A percentile compares a stretch with the other conserved stretches of the same genome.
phyloP scores from a whole-genome alignment of 78 protist genomes.

The Dictyostelium capitatum region DNA sequence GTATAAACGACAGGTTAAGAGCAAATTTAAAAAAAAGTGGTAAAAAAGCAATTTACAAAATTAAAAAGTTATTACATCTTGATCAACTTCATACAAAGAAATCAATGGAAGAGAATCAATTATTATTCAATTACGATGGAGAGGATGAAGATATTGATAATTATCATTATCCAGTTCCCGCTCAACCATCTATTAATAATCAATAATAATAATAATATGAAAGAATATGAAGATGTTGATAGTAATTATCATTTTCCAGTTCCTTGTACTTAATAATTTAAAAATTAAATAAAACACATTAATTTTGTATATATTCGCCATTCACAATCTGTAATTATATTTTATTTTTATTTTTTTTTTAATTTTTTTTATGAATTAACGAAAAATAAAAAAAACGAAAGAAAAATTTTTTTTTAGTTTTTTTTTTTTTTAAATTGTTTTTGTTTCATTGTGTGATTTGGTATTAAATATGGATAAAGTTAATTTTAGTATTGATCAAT shows the following conservation, averaged over 20 bases:
- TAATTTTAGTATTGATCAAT: constrained; percentile 25
- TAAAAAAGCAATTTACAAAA: not conserved
- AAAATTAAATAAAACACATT: too few relatives aligned
- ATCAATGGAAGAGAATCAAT: too few relatives aligned
- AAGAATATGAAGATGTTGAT: too few relatives aligned
- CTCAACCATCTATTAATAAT: not conserved
- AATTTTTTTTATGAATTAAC: not conserved
- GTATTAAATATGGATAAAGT: constrained; percentile 44
- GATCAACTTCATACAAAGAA: too few relatives aligned
- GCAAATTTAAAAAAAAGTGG: constrained; percentile 30
- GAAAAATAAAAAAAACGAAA: not conserved
- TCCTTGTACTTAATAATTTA: too few relatives aligned
- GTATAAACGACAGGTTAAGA: constrained; percentile 34
- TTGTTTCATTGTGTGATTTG: not conserved
- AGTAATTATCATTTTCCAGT: too few relatives aligned
- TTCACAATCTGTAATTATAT: not conserved
- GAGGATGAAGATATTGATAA: not conserved
- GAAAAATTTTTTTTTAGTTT: not conserved
- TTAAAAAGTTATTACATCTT: too few relatives aligned
- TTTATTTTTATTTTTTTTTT: not conserved
- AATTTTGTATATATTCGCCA: too few relatives aligned
- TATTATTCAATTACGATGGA: not conserved
- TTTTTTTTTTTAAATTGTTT: not conserved
- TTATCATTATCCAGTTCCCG: not conserved
- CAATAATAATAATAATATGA: constrained; percentile 1